A percentile compares a stretch with the other conserved stretches of the same genome.
These are phyloP conservation scores for Gossypium schwendimanii DNA, from an alignment of 441 rosid species.

Conservation along the genomic window DNA sequence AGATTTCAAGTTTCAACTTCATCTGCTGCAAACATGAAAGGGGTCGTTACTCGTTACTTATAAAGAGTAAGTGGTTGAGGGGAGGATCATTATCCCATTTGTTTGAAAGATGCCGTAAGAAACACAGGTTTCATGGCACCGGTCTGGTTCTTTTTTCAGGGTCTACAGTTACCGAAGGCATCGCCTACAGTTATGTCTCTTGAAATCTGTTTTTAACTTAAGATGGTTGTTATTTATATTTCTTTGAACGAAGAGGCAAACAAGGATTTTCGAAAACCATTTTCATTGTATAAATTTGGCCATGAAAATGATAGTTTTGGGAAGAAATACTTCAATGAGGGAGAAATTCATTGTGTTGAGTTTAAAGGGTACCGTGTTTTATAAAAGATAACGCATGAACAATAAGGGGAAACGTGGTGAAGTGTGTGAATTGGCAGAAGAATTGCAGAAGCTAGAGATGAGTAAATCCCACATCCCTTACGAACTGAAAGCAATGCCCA, in stretches of 20 bases:
- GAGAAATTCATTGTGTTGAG: not conserved
- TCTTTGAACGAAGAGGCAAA: not conserved
- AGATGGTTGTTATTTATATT: no score
- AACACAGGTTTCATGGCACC: not conserved
- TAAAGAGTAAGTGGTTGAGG: not conserved
- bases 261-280: not conserved
- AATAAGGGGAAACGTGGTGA: not conserved
- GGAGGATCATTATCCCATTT: not conserved
- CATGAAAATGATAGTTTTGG: not conserved
- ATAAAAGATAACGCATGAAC: not conserved
- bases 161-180: no score
- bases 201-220: no score
- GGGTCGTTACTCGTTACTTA: no score
- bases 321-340: not conserved
- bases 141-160: not conserved
- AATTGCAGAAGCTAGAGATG: not conserved
- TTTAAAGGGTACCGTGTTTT: not conserved
- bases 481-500: not conserved
- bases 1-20: not conserved
- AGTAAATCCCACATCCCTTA: not conserved
- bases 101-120: not conserved
- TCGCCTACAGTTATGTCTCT: not conserved
- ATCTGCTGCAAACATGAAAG: no score
- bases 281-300: not conserved
- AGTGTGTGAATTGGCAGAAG: not conserved